Evolutionary conservation across 208 protist species (phyloP), one percentile per base, ranked within the genome.

Genomic region (Leishmania martiniquensis): DNA sequence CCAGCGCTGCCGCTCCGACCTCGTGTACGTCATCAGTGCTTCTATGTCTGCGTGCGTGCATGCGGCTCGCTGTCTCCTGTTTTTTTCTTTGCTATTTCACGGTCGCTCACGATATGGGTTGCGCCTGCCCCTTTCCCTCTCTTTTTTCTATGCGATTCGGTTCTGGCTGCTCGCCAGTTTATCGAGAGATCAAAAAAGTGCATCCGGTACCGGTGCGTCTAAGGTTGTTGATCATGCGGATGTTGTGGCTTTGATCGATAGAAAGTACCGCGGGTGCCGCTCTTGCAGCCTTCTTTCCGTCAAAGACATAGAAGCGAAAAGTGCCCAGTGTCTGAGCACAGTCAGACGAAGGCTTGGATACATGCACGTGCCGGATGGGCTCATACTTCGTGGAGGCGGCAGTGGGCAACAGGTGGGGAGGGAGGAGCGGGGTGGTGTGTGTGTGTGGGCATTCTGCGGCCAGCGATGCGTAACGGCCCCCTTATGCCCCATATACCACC

Each of bases 11-110:
- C n/a, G n/a, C n/a, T n/a, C n/a, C n/a, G n/a, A 22, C 49, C 49
- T 52, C 49, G 49, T 17, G 49, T 52, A 52, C 20, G 12, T 17
- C 49, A 52, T 52, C n/a, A n/a, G n/a, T n/a, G n/a, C n/a, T n/a
- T n/a, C n/a, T n/a, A n/a, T 74, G 17, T 76, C 29, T 72, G n/a
- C 44, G 72, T 71, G n/a, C 32, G 54, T 65, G n/a, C 20, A 6
- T 66, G 34, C 10, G 10, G 15, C 13, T 42, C 32, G 60, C 55
- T 47, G 32, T 77, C 51, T 79, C 72, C 67, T 78, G 57, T 68
- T 60, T n/a, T n/a, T n/a, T n/a, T n/a, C n/a, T n/a, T n/a, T n/a
- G n/a, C n/a, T n/a, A n/a, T n/a, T n/a, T n/a, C n/a, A n/a, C n/a
- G n/a, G n/a, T n/a, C n/a, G 54, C 42, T 62, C 57, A 29, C 4